Evolutionary conservation across 2,329 filamentous ascomycete genomes (phyloP), one percentile per base, ranked within the genome.

Genomic region (Aspergillus neotritici): DNA sequence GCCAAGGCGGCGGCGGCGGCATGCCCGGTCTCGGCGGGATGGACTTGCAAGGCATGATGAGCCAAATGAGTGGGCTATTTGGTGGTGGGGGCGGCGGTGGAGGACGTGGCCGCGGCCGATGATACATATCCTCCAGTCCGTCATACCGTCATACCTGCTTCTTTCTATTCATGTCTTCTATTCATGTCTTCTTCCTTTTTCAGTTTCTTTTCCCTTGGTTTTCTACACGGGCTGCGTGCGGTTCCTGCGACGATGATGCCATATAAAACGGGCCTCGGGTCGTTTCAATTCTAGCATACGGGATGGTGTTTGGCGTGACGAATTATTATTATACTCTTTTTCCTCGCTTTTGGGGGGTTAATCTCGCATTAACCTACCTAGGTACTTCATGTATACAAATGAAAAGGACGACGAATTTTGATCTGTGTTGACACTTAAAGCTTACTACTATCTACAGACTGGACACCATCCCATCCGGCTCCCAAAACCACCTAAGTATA

Each of bases 41-140:
- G 50, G 82, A 83, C 21, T 77, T 85, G 46, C 79, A 84, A 69
- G 83, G 84, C 50, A 85, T 93, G 80, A 79, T 79, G 76, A 81
- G 84, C 63, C 83, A 85, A 54, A 87, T 93, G 67, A 68, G 86
- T 77, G 87, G 85, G 49, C 60, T 70, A 60, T 70, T 74, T 65
- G 68, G 69, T 56, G 71, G 73, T 55, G 76, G 74, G 5, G 68
- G 62, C 28, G 65, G 53, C 14, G 60, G 58, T 37, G 58, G 61
- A 44, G 62, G 60, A 43, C 55, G 61, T 31, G 61, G 64, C 33
- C 50, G 62, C 42, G 60, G 66, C 46, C 55, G 59, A 43, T 60
- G 52, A 49, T 48, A 4, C 7, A 25, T 8, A n/a, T 8, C 7
- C 21, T 25, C 21, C 21, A 25, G 9, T 25, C 21, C 21, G 21